These are phyloP conservation scores for Cenchrus americanus DNA, from an alignment of 176 grass and related monocot species.

Conservation along the genomic window DNA sequence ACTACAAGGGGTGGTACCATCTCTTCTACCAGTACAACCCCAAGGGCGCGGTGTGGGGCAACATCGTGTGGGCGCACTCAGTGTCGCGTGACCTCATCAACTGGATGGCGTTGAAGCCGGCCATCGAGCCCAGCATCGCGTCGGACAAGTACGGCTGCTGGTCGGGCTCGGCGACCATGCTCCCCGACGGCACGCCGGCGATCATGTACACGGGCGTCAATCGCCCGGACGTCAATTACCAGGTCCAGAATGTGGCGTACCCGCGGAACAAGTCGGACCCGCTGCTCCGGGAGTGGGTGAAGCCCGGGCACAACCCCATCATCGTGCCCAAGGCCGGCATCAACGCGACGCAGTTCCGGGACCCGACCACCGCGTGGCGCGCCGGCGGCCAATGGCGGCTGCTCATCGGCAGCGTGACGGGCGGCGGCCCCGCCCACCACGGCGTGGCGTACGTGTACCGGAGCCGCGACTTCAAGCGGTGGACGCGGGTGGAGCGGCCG, in stretches of 20 bases:
- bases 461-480: constrained; percentile 66
- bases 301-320: constrained; percentile 60
- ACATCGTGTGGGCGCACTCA: constrained; percentile 82
- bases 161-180: constrained; percentile 71
- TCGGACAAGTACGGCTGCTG: constrained; percentile 67
- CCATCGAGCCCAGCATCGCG: constrained; percentile 53
- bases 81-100: constrained; percentile 73
- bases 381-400: constrained; percentile 60
- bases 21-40: constrained; percentile 81
- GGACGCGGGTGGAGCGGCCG: constrained; percentile 59
- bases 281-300: constrained; percentile 64
- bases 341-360: constrained; percentile 66
- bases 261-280: constrained; percentile 66
- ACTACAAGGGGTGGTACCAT: constrained; percentile 82
- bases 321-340: constrained; percentile 49
- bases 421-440: not conserved
- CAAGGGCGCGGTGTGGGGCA: constrained; percentile 58
- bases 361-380: constrained; percentile 73
- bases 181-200: constrained; percentile 47
- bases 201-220: constrained; percentile 67
- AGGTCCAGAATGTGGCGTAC: constrained; percentile 71
- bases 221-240: constrained; percentile 39
- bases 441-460: constrained; percentile 67
- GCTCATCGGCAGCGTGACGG: constrained; percentile 52
- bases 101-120: constrained; percentile 63